These are phyloP conservation scores for Cladosporium colombiae DNA, from an alignment of 2,329 filamentous ascomycete genomes.

Conservation along the genomic window DNA sequence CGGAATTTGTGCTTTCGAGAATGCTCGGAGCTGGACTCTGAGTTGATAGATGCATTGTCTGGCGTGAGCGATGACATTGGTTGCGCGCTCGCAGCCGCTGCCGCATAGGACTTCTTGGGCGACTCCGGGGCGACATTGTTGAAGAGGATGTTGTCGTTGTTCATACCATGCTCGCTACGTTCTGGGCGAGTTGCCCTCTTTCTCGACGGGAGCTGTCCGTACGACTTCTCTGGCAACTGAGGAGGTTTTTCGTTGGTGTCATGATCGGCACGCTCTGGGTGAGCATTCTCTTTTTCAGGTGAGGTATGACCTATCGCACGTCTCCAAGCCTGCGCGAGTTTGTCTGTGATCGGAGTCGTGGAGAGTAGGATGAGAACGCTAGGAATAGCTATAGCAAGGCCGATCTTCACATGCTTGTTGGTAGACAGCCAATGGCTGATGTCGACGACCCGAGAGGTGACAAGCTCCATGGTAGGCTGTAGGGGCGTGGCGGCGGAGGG, in stretches of 20 bases:
- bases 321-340: neutral
- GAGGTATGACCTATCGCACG: neutral
- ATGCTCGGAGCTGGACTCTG: neutral
- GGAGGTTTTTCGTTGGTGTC: neutral
- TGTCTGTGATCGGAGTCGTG: neutral
- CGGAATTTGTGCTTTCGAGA: slow-evolving; percentile 1
- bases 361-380: neutral
- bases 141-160: neutral
- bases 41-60: neutral
- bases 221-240: neutral
- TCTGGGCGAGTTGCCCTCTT: neutral
- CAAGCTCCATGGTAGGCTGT: neutral
- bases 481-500: neutral
- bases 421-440: neutral
- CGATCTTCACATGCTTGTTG: neutral
- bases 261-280: neutral
- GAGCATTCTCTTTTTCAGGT: neutral
- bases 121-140: neutral
- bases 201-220: neutral
- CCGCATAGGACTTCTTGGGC: neutral
- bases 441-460: neutral
- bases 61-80: neutral
- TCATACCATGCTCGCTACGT: neutral
- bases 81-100: neutral
- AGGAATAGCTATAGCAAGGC: neutral